phyloP scores from a whole-genome alignment of 1,284 basidiomycete species.

The Malassezia psittaci region DNA sequence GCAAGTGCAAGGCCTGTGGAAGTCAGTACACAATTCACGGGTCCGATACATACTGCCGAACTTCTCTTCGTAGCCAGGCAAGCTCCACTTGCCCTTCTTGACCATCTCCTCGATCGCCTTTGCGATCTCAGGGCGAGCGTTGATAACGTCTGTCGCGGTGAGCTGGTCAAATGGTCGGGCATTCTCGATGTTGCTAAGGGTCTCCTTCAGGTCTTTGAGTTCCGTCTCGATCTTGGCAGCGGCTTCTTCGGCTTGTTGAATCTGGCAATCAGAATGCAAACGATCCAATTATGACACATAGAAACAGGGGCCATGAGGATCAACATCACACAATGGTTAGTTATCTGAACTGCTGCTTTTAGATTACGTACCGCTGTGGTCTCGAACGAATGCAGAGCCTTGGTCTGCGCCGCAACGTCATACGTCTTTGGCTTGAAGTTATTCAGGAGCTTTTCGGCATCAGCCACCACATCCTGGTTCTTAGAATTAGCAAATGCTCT shows the following conservation, averaged over 20 bases:
- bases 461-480: slow-evolving; percentile 82
- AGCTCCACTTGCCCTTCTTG: slow-evolving; percentile 97
- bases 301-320: no score
- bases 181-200: slow-evolving; percentile 92
- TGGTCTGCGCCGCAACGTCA: slow-evolving; percentile 79
- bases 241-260: slow-evolving; percentile 81
- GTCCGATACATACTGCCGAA: slow-evolving; percentile 38
- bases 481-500: slow-evolving; percentile 50
- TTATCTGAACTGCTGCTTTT: no score
- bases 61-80: slow-evolving; percentile 51
- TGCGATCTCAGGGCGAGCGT: slow-evolving; percentile 82
- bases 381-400: slow-evolving; percentile 95
- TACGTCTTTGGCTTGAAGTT: slow-evolving; percentile 95
- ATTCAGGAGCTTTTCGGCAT: slow-evolving; percentile 79
- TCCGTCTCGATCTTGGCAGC: slow-evolving; percentile 83
- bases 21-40: background rate
- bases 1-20: slow-evolving; percentile 8
- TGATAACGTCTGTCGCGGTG: slow-evolving; percentile 80
- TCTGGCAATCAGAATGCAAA: slow-evolving; percentile 51
- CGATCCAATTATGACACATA: background rate
- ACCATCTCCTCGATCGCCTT: slow-evolving; percentile 93
- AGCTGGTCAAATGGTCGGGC: slow-evolving; percentile 96
- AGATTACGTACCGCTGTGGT: slow-evolving; percentile 65
- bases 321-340: no score
- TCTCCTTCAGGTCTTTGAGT: slow-evolving; percentile 80